These are phyloP conservation scores for Pharus latifolius DNA, from an alignment of 176 grass and related monocot genomes.

Conservation along the genomic window DNA sequence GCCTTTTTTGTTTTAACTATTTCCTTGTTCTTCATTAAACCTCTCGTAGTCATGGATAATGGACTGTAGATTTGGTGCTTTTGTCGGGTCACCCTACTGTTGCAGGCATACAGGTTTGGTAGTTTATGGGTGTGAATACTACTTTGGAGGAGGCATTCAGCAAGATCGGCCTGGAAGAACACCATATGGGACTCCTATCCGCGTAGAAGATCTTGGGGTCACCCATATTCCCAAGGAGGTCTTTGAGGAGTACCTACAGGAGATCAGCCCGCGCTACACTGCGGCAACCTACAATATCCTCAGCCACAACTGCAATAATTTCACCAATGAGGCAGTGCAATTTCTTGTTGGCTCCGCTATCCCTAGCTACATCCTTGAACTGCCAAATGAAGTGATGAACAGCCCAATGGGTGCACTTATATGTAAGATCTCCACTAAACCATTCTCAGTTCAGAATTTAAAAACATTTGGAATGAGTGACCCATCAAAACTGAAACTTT, in stretches of 20 bases:
- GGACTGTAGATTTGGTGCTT: neutral
- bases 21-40: neutral
- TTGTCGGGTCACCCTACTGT: neutral
- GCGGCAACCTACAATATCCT: constrained; percentile 58
- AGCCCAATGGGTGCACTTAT: constrained; percentile 59
- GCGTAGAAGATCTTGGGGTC: constrained; percentile 42
- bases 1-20: neutral
- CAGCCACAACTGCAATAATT: constrained; percentile 83
- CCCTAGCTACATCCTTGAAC: constrained; percentile 67
- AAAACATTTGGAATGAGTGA: neutral
- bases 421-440: constrained; percentile 24
- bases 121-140: constrained; percentile 71
- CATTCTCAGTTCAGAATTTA: neutral
- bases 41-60: neutral
- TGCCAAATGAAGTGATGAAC: constrained; percentile 71
- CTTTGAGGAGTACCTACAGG: constrained; percentile 60
- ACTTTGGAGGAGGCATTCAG: constrained; percentile 74
- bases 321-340: constrained; percentile 64
- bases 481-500: neutral
- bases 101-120: constrained; percentile 83
- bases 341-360: constrained; percentile 46
- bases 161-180: constrained; percentile 45
- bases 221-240: constrained; percentile 50
- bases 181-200: constrained; percentile 50
- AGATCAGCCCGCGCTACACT: constrained; percentile 57